Conservation (phyloP, 371 early-diverging fungal genomes). For the Neoconidiobolus thromboides region DNA sequence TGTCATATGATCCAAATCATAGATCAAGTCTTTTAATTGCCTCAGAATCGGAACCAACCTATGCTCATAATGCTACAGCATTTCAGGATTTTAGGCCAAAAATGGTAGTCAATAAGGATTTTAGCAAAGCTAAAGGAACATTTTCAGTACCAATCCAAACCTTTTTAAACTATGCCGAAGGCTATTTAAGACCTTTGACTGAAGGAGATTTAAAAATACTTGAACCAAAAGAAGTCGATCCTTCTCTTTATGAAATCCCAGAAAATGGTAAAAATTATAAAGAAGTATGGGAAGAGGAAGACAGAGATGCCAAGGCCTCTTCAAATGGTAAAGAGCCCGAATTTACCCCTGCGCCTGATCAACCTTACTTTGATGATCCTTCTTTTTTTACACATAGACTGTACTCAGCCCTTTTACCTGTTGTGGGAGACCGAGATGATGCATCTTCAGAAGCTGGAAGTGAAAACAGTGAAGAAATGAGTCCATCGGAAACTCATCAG, state of each 20-base stretch:
- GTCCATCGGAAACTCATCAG: background rate
- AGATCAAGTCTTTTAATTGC: background rate
- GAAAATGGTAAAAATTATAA: background rate
- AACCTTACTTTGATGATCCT: background rate
- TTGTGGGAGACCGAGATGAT: background rate
- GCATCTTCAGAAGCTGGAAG: background rate
- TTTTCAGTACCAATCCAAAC: conserved; percentile 1
- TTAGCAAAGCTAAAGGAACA: conserved; percentile 4
- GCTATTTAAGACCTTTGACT: background rate
- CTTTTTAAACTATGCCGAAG: background rate
- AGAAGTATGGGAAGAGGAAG: background rate
- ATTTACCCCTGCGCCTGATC: no score
- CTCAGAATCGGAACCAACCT: background rate
- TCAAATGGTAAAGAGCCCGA: background rate
- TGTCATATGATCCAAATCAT: background rate
- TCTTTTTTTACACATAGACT: background rate
- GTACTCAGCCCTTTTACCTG: background rate
- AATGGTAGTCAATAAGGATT: background rate
- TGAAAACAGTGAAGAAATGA: background rate
- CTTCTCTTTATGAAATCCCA: background rate
- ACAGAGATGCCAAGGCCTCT: background rate
- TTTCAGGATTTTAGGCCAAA: background rate
- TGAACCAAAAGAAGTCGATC: background rate
- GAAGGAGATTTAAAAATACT: background rate
- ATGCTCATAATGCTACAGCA: background rate